Evolutionary conservation across 345 rosid species (phyloP).

Genomic region (Xanthoceras sorbifolium): DNA sequence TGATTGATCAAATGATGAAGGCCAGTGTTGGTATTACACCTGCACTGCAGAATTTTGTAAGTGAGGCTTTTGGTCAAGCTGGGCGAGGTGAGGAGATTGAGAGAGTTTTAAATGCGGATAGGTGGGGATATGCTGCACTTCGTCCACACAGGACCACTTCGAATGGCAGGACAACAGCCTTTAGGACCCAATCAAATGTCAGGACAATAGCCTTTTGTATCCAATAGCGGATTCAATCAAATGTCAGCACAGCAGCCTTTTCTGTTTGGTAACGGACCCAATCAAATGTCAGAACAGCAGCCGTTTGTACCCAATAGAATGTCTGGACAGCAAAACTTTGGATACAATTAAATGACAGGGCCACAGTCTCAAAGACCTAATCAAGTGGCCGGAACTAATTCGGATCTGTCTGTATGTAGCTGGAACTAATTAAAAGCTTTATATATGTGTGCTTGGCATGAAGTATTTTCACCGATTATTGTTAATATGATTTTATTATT

Average conservation of each 20-base stretch:
- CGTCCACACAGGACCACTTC: constrained; percentile 25
- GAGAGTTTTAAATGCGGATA: constrained; percentile 54
- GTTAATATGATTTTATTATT: no score
- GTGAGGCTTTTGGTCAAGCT: constrained; percentile 50
- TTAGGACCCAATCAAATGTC: constrained; percentile 20
- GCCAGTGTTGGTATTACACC: constrained; percentile 66
- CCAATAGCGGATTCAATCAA: neutral
- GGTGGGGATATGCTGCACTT: constrained; percentile 35
- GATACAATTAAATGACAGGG: constrained; percentile 21
- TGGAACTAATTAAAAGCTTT: no score
- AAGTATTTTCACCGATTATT: no score
- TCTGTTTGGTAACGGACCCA: neutral
- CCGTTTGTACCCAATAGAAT: no score
- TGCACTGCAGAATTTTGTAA: constrained; percentile 50
- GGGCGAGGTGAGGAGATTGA: constrained; percentile 57
- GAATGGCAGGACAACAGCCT: constrained; percentile 6
- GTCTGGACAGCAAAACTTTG: constrained; percentile 13
- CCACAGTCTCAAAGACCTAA: constrained; percentile 30
- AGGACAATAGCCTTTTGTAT: constrained; percentile 6
- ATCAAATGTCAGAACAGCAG: constrained; percentile 6
- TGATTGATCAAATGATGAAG: no score
- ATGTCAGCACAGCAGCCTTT: neutral
- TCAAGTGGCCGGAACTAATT: constrained; percentile 12
- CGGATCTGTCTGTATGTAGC: no score
- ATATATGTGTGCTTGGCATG: no score